A percentile compares a stretch with the other conserved stretches of the same genome.
Evolutionary conservation across 2,329 filamentous ascomycete species (phyloP).

Genomic region (Alternaria sp.): DNA sequence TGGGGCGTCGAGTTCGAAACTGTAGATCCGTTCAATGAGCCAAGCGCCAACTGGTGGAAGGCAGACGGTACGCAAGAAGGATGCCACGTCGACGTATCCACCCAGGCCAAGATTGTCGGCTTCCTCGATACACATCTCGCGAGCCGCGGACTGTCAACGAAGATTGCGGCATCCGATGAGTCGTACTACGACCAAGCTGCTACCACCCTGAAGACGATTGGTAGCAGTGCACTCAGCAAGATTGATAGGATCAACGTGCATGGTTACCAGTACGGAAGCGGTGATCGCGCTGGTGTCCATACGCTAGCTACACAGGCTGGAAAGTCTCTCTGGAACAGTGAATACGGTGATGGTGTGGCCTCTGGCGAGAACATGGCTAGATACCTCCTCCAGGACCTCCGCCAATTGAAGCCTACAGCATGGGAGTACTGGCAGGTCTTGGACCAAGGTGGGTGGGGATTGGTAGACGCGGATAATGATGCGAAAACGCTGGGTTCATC

Average conservation of each 20-base stretch:
- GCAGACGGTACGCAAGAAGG: slow-evolving; percentile 19
- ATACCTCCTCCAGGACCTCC: slow-evolving; percentile 13
- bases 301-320: slow-evolving; percentile 7
- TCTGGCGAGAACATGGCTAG: slow-evolving; percentile 8
- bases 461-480: slow-evolving; percentile 16
- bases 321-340: slow-evolving; percentile 14
- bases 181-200: slow-evolving; percentile 19
- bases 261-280: slow-evolving; percentile 13
- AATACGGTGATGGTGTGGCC: slow-evolving; percentile 14
- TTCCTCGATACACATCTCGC: slow-evolving; percentile 12
- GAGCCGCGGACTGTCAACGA: slow-evolving; percentile 8
- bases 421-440: slow-evolving; percentile 19
- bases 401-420: slow-evolving; percentile 12
- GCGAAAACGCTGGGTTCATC: slow-evolving; percentile 12
- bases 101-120: slow-evolving; percentile 12
- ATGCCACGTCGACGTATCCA: slow-evolving; percentile 13
- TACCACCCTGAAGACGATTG: slow-evolving; percentile 8
- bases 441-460: slow-evolving; percentile 13
- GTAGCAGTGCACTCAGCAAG: slow-evolving; percentile 15
- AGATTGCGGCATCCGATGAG: slow-evolving; percentile 16
- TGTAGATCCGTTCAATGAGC: slow-evolving; percentile 18
- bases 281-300: slow-evolving; percentile 12
- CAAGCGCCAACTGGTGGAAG: slow-evolving; percentile 20
- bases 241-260: slow-evolving; percentile 14
- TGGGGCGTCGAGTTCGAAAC: slow-evolving; percentile 13